Evolutionary conservation across 306 rosid species (phyloP).

Genomic region (Gastrolobium villosum): DNA sequence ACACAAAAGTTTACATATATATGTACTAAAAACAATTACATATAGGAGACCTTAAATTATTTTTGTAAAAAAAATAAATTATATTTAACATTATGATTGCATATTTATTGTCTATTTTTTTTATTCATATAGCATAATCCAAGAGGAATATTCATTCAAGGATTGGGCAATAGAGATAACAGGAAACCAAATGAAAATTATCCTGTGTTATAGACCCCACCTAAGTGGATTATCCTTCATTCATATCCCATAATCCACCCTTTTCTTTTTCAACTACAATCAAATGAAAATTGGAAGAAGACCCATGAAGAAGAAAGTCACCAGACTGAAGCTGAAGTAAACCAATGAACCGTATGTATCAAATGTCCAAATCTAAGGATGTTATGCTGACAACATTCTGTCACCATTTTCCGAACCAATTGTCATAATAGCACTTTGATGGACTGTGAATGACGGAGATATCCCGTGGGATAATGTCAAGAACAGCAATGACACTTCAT

Average conservation of each 20-base stretch:
- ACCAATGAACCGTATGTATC: constrained; percentile 3
- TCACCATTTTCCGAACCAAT: constrained; percentile 34
- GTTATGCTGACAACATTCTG: constrained; percentile 29
- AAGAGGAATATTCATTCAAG: constrained; percentile 7
- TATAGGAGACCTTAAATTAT: no score
- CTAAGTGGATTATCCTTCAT: constrained; percentile 3
- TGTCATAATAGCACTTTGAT: background rate
- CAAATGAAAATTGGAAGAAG: constrained; percentile 36
- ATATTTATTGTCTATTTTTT: no score
- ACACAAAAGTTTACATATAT: background rate
- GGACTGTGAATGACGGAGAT: background rate
- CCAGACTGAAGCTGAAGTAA: constrained; percentile 38
- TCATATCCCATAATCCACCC: constrained; percentile 26
- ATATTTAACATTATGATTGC: no score
- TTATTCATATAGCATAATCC: background rate
- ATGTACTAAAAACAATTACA: no score
- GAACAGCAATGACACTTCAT: background rate
- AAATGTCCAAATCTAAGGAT: constrained; percentile 28
- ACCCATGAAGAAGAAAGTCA: background rate
- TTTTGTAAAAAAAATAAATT: no score
- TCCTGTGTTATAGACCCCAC: background rate
- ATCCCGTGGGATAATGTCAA: background rate
- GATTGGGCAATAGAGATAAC: background rate
- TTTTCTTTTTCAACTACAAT: constrained; percentile 15
- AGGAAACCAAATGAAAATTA: background rate